These are phyloP conservation scores for Lachancea fermentati DNA, from an alignment of 805 yeast species.

Conservation along the genomic window DNA sequence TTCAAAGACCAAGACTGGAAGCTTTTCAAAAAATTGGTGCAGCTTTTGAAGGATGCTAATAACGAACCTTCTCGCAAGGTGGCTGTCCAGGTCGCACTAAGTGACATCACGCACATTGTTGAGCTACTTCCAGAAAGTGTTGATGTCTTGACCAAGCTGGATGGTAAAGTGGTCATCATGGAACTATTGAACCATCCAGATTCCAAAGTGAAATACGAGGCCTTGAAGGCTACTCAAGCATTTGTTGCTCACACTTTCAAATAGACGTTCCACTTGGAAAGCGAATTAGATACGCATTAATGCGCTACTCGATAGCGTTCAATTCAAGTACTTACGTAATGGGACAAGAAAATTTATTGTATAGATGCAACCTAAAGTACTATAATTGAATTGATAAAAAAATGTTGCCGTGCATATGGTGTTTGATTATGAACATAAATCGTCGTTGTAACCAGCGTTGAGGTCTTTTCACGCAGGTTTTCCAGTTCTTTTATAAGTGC, in stretches of 20 bases:
- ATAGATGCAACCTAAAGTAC: not conserved
- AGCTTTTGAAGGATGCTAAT: conserved; percentile 38
- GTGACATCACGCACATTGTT: conserved; percentile 59
- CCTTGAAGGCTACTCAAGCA: conserved; percentile 90
- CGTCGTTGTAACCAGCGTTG: too few species aligned
- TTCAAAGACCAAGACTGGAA: conserved; percentile 79
- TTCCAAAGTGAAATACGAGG: conserved; percentile 88
- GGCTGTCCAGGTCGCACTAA: conserved; percentile 57
- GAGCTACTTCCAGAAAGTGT: conserved; percentile 58
- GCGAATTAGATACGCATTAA: not conserved
- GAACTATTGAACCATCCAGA: conserved; percentile 71
- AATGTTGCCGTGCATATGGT: too few species aligned
- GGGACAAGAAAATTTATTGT: not conserved
- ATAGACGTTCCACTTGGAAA: conserved; percentile 10
- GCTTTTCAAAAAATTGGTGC: conserved; percentile 56
- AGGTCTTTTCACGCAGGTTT: too few species aligned
- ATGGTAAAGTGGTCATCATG: conserved; percentile 80
- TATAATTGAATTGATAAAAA: too few species aligned
- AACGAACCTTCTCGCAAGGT: conserved; percentile 27
- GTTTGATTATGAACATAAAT: too few species aligned
- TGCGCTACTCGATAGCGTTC: not conserved
- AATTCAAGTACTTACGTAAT: not conserved
- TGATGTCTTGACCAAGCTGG: conserved; percentile 44
- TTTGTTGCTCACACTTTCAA: conserved; percentile 79
- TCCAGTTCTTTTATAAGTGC: conserved; percentile 13